A percentile compares a stretch with the other conserved stretches of the same genome.
These are phyloP conservation scores for Geotrichum macrosporum DNA, from an alignment of 1,139 yeast species.

Conservation along the genomic window DNA sequence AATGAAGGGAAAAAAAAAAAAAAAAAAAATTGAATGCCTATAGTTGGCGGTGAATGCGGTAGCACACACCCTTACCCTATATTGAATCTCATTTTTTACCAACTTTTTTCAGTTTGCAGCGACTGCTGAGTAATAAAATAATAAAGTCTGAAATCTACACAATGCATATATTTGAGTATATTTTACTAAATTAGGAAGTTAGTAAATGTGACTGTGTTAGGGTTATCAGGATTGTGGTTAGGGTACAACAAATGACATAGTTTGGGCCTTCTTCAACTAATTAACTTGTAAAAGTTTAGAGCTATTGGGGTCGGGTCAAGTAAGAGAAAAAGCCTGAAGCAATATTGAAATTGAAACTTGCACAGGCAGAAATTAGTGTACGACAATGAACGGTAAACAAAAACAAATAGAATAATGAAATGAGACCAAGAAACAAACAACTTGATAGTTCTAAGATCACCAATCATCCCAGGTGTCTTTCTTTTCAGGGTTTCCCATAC, in stretches of 20 bases:
- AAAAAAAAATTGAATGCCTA: background rate
- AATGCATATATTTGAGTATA: background rate
- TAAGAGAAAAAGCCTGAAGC: background rate
- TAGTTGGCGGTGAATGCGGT: background rate
- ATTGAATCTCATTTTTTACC: background rate
- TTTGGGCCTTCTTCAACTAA: too few relatives aligned
- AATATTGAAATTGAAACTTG: background rate
- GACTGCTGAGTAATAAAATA: background rate
- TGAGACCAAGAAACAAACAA: too few relatives aligned
- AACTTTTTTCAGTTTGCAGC: background rate
- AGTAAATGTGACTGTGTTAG: background rate
- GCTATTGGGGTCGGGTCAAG: background rate
- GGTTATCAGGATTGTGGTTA: background rate
- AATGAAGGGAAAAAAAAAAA: background rate
- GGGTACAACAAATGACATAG: too few relatives aligned
- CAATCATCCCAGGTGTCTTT: slow-evolving; percentile 26
- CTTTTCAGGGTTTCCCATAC: slow-evolving; percentile 42
- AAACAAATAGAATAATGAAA: background rate
- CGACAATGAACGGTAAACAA: background rate
- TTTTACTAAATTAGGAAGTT: background rate
- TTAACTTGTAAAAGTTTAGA: background rate
- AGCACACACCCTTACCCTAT: background rate
- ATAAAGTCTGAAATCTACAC: background rate
- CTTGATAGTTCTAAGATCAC: too few relatives aligned
- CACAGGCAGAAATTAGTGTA: background rate